Percentiles rank a stretch among this genome's conserved stretches.
phyloP scores from a whole-genome alignment of 805 yeast genomes.

The Teunomyces atbi region DNA sequence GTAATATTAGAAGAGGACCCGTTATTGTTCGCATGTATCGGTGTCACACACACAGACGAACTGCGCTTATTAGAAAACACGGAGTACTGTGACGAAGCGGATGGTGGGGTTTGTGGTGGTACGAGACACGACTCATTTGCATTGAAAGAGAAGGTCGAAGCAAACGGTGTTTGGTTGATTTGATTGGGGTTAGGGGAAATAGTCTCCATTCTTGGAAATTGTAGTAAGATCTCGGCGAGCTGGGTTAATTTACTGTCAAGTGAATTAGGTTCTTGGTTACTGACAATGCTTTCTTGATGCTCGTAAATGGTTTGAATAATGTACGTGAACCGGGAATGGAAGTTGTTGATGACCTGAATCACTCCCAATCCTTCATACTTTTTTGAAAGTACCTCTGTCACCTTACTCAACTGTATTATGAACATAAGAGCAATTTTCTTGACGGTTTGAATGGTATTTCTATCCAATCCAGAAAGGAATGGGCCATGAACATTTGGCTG shows the following conservation, averaged over 20 bases:
- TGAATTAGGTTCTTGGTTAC: conserved; percentile 8
- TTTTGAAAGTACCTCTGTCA: conserved; percentile 51
- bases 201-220: conserved; percentile 17
- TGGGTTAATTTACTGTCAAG: conserved; percentile 17
- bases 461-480: conserved; percentile 49
- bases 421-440: conserved; percentile 44
- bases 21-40: conserved; percentile 17
- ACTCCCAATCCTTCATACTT: conserved; percentile 55
- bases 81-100: conserved; percentile 41
- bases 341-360: conserved; percentile 43
- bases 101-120: conserved; percentile 41
- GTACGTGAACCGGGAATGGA: conserved; percentile 15
- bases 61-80: conserved; percentile 31
- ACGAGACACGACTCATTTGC: conserved; percentile 4
- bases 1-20: conserved; percentile 6
- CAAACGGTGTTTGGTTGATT: conserved; percentile 5
- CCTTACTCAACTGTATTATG: conserved; percentile 40
- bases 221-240: conserved; percentile 26
- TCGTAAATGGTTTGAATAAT: conserved; percentile 23
- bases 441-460: conserved; percentile 35
- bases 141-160: conserved; percentile 6
- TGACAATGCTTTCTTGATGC: conserved; percentile 16
- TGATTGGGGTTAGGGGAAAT: conserved; percentile 1
- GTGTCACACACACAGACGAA: conserved; percentile 21
- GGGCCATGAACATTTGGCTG: conserved; percentile 45